Conservation (phyloP, 2,329 filamentous ascomycete genomes). For the Furcasterigmium sp. region DNA sequence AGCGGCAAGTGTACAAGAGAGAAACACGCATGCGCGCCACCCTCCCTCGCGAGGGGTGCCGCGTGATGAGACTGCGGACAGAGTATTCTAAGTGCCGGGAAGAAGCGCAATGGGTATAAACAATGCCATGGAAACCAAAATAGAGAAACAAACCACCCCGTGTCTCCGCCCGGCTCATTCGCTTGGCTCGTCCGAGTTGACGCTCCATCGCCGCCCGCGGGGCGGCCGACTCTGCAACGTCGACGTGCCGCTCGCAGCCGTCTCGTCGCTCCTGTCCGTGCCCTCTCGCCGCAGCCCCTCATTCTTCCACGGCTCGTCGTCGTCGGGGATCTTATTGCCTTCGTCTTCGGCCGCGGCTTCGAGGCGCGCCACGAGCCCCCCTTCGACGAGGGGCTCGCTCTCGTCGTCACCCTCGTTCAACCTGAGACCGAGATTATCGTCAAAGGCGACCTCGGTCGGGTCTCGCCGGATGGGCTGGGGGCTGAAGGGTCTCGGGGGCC, state of each 20-base stretch:
- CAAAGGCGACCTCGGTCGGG: constrained; percentile 32
- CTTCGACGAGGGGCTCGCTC: constrained; percentile 4
- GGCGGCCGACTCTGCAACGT: neutral
- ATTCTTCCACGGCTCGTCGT: neutral
- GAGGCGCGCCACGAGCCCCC: constrained; percentile 6
- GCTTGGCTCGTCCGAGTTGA: constrained; percentile 1
- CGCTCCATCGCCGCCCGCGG: constrained; percentile 1
- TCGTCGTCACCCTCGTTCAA: constrained; percentile 11
- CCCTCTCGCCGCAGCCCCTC: neutral
- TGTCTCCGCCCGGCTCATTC: neutral
- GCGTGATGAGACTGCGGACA: neutral
- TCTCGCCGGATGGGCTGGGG: constrained; percentile 44
- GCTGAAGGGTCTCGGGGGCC: constrained; percentile 54
- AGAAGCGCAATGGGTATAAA: neutral
- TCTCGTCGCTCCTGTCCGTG: neutral
- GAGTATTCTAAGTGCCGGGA: neutral
- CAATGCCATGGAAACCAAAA: neutral
- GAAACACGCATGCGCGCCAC: neutral
- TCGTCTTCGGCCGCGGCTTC: constrained; percentile 5
- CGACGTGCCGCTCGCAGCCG: neutral
- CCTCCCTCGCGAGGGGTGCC: constrained; percentile 1
- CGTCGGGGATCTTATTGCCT: constrained; percentile 7
- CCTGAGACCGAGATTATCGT: constrained; percentile 4
- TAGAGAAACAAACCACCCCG: neutral
- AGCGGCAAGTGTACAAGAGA: neutral